Evolutionary conservation across 2,329 filamentous ascomycete species (phyloP).

Genomic region (Curvularia sp.): DNA sequence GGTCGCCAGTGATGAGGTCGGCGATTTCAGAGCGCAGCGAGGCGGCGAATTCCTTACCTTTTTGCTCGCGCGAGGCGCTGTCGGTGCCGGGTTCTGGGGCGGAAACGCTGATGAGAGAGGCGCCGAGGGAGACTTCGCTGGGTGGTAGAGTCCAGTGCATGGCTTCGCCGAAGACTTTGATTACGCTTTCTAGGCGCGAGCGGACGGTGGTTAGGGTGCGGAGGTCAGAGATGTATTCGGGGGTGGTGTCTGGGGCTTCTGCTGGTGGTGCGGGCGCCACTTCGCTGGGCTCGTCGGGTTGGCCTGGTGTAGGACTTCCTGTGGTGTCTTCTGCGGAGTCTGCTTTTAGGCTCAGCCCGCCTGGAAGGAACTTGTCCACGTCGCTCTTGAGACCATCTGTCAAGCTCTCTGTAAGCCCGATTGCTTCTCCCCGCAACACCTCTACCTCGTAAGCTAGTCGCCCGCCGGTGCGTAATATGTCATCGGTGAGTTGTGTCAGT

Average conservation of each 20-base stretch:
- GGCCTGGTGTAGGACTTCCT: conserved; percentile 5
- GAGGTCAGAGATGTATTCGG: conserved; percentile 73
- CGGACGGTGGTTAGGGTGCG: conserved; percentile 84
- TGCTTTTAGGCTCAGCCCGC: conserved; percentile 38
- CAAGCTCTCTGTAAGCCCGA: conserved; percentile 79
- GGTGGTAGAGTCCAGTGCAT: conserved; percentile 95
- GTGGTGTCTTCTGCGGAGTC: conserved; percentile 11
- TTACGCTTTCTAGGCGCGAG: conserved; percentile 83
- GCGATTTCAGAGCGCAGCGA: conserved; percentile 74
- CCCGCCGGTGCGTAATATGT: conserved; percentile 88
- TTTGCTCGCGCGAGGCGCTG: conserved; percentile 78
- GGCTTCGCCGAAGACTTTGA: conserved; percentile 89
- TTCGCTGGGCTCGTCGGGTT: conserved; percentile 9
- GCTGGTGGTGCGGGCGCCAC: conserved; percentile 3
- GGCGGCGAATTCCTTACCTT: conserved; percentile 80
- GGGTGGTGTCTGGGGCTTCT: conserved; percentile 25
- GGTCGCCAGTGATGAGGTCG: conserved; percentile 65
- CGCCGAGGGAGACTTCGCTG: conserved; percentile 81
- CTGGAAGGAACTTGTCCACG: conserved; percentile 73
- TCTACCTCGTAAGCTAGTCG: conserved; percentile 94
- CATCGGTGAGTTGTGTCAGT: conserved; percentile 89
- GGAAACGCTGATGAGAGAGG: conserved; percentile 88
- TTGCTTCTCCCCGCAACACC: conserved; percentile 84
- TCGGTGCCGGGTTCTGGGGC: conserved; percentile 75
- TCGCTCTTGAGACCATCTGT: conserved; percentile 75